phyloP scores from a whole-genome alignment of 2,329 filamentous ascomycete genomes.

The Trichophyton mentagrophytes region DNA sequence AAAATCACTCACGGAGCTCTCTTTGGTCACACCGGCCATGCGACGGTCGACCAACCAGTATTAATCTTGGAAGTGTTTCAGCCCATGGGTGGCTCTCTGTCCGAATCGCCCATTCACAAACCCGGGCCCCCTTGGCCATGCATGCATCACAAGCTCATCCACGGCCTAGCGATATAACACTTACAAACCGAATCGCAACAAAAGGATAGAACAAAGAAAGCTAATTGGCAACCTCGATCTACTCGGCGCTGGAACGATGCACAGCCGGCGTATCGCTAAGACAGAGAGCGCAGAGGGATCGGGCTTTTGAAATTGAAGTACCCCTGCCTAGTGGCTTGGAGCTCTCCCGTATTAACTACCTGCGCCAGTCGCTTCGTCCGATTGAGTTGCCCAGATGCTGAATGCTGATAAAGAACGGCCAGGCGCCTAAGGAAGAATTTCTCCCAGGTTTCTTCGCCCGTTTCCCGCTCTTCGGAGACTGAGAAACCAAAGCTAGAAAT shows the following conservation, averaged over 20 bases:
- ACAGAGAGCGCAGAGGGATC: not conserved
- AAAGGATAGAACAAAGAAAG: constrained; percentile 11
- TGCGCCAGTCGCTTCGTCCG: not conserved
- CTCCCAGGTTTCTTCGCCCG: not conserved
- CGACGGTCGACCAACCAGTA: too few species aligned
- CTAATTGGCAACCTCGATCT: not conserved
- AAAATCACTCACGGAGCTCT: not conserved
- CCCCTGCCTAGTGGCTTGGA: constrained; percentile 1
- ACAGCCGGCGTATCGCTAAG: not conserved
- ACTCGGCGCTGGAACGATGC: not conserved
- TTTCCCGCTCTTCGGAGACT: not conserved
- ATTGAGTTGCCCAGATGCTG: not conserved
- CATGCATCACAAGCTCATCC: not conserved
- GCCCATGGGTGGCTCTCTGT: not conserved
- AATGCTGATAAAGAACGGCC: not conserved
- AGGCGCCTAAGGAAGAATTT: not conserved
- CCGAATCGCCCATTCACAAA: not conserved
- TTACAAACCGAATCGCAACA: not conserved
- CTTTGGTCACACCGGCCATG: not conserved
- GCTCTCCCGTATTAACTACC: not conserved
- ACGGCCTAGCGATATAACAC: not conserved
- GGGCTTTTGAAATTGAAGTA: not conserved
- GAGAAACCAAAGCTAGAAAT: not conserved
- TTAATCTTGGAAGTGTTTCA: too few species aligned
- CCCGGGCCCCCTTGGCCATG: not conserved